These are phyloP conservation scores for Delonix regia DNA, from an alignment of 306 rosid species.

Conservation along the genomic window DNA sequence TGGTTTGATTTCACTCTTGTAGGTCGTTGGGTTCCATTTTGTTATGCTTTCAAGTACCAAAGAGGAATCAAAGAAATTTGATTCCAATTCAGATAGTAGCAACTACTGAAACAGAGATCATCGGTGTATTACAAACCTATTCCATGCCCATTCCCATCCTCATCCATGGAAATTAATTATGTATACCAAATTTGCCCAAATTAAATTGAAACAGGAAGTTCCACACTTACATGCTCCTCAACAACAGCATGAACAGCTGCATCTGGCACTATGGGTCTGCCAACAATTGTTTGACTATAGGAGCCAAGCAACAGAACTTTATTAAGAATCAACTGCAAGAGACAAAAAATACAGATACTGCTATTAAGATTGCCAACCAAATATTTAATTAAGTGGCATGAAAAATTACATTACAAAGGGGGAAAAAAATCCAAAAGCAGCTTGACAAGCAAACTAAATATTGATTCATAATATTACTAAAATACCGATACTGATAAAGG, in stretches of 20 bases:
- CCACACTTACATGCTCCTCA: slow-evolving; percentile 90
- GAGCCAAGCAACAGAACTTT: slow-evolving; percentile 87
- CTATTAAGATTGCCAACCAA: not conserved
- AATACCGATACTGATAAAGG: not conserved
- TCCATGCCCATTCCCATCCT: slow-evolving; percentile 28
- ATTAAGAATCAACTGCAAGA: slow-evolving; percentile 74
- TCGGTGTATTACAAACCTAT: slow-evolving; percentile 27
- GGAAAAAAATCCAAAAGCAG: slow-evolving; percentile 6
- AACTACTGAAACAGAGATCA: not conserved
- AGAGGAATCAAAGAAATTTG: slow-evolving; percentile 1
- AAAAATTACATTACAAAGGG: slow-evolving; percentile 14
- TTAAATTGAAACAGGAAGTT: slow-evolving; percentile 27
- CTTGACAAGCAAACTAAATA: slow-evolving; percentile 6
- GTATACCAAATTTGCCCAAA: slow-evolving; percentile 14
- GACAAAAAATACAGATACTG: slow-evolving; percentile 12
- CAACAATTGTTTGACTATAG: slow-evolving; percentile 75
- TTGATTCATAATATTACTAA: not conserved
- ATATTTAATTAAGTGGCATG: slow-evolving; percentile 2
- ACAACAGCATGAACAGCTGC: slow-evolving; percentile 88
- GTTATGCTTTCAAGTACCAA: slow-evolving; percentile 10
- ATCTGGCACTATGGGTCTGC: slow-evolving; percentile 81
- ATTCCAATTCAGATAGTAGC: not conserved
- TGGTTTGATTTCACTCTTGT: not conserved
- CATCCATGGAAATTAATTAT: slow-evolving; percentile 20
- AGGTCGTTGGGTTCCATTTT: slow-evolving; percentile 14